These are phyloP conservation scores for Nowakowskiella sp. DNA, from an alignment of 192 early-diverging fungal genomes.

Conservation along the genomic window DNA sequence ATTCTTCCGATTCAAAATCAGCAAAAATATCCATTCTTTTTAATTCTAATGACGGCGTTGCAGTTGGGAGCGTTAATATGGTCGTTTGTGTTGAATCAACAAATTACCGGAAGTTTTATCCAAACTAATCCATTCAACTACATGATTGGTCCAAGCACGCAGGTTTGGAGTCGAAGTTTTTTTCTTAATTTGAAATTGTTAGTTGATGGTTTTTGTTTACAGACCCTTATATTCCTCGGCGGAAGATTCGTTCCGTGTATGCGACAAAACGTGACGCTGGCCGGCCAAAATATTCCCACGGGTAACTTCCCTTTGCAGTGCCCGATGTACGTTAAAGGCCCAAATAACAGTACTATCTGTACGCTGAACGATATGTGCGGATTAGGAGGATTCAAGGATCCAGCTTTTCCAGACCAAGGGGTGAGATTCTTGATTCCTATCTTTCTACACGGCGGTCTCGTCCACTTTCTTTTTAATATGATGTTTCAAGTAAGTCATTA, in stretches of 20 bases:
- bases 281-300: constrained; percentile 5
- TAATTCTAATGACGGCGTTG: constrained; percentile 20
- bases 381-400: constrained; percentile 42
- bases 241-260: constrained; percentile 79
- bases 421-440: constrained; percentile 73
- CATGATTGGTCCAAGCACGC: constrained; percentile 69
- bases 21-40: neutral
- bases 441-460: constrained; percentile 74
- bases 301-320: constrained; percentile 26
- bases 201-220: constrained; percentile 8
- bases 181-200: neutral
- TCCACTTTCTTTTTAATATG: constrained; percentile 73
- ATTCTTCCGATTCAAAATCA: neutral
- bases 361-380: constrained; percentile 53
- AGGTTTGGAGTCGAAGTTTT: constrained; percentile 13
- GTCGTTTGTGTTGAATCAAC: constrained; percentile 46
- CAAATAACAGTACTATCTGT: constrained; percentile 24
- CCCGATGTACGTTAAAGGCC: constrained; percentile 27
- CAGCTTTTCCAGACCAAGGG: constrained; percentile 58
- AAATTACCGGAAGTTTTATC: constrained; percentile 53
- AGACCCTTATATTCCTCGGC: constrained; percentile 62
- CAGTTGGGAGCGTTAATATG: constrained; percentile 41
- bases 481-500: constrained; percentile 42
- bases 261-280: constrained; percentile 23
- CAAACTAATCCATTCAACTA: constrained; percentile 62